These are phyloP conservation scores for Phytopythium boreale DNA, from an alignment of 352 stramenopile species.

Conservation along the genomic window DNA sequence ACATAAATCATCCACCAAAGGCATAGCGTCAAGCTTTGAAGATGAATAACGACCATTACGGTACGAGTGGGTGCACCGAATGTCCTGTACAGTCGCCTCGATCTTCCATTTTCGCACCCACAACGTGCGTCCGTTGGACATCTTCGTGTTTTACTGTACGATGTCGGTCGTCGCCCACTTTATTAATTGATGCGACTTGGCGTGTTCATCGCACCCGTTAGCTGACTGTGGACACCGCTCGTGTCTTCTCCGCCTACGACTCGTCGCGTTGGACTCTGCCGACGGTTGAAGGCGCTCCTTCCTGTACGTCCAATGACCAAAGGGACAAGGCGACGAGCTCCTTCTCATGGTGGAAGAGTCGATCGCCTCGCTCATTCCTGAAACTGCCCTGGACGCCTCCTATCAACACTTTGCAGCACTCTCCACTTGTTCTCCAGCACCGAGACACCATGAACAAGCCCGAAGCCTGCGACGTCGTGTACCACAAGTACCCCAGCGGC, in stretches of 20 bases:
- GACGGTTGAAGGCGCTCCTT: too few species aligned
- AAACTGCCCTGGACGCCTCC: neutral
- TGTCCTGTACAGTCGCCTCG: neutral
- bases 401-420: neutral
- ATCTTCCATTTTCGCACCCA: neutral
- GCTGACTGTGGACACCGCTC: neutral
- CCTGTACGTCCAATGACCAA: too few species aligned
- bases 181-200: neutral
- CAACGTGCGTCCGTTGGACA: neutral
- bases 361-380: too few species aligned
- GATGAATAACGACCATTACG: neutral
- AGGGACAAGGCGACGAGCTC: too few species aligned
- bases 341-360: too few species aligned
- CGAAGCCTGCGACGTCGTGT: constrained; percentile 20
- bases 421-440: neutral
- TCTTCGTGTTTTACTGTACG: neutral
- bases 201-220: neutral
- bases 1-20: too few species aligned
- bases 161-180: too few species aligned
- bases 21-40: too few species aligned
- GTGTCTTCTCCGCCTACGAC: neutral
- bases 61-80: neutral
- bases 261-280: neutral
- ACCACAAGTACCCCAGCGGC: constrained; percentile 22
- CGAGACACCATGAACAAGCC: neutral